phyloP scores from a whole-genome alignment of 2,329 filamentous ascomycete species.

The Aureobasidium uvarum region DNA sequence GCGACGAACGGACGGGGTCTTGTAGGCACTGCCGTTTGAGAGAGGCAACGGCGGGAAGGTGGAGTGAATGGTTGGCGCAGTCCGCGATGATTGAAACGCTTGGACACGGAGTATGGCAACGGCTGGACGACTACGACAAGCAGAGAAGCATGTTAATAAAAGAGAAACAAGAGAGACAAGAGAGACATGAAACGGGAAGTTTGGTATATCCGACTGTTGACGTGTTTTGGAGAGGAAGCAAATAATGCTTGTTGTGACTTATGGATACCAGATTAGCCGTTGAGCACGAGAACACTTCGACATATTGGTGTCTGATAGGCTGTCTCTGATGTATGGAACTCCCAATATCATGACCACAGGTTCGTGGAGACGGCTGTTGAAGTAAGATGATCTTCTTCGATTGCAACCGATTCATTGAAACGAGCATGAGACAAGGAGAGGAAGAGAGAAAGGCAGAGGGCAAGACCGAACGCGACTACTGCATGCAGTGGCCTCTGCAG shows the following conservation, averaged over 20 bases:
- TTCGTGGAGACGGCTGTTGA: constrained; percentile 12
- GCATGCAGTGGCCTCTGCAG: not conserved
- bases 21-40: constrained; percentile 18
- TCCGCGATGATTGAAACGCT: constrained; percentile 11
- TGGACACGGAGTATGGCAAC: not conserved
- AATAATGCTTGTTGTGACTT: constrained; percentile 17
- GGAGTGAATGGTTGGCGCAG: not conserved
- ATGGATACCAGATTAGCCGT: constrained; percentile 16
- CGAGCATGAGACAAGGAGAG: constrained; percentile 20
- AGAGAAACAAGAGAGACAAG: constrained; percentile 11
- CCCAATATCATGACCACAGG: constrained; percentile 7
- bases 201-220: constrained; percentile 23
- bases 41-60: constrained; percentile 18
- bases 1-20: constrained; percentile 21
- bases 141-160: not conserved
- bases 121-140: not conserved
- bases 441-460: not conserved
- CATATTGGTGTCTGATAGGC: constrained; percentile 21
- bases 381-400: constrained; percentile 17
- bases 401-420: constrained; percentile 25
- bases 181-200: constrained; percentile 25
- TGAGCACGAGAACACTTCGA: constrained; percentile 21
- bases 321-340: constrained; percentile 23
- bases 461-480: not conserved
- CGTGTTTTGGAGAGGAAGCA: constrained; percentile 16